phyloP scores from a whole-genome alignment of 2,329 filamentous ascomycete genomes.

The Ophiosphaerella korrae region DNA sequence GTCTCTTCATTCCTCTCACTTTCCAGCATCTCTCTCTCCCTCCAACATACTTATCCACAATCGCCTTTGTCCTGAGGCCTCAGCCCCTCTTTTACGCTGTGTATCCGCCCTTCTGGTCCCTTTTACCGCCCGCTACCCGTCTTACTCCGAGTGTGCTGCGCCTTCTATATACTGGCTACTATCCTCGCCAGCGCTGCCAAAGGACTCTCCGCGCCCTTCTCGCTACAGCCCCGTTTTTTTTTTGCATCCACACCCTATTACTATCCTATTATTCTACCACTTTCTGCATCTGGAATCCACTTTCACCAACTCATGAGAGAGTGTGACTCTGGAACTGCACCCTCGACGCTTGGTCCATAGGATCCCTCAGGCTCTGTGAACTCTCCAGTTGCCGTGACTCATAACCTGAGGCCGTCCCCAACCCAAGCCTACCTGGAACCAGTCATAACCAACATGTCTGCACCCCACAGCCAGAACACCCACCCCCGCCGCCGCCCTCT shows the following conservation, averaged over 20 bases:
- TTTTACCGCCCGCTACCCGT: conserved; percentile 35
- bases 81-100: conserved; percentile 24
- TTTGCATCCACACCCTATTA: conserved; percentile 14
- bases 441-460: conserved; percentile 48
- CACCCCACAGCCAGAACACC: conserved; percentile 46
- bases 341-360: conserved; percentile 29
- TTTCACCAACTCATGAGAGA: conserved; percentile 29
- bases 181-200: conserved; percentile 25
- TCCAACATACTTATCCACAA: not conserved
- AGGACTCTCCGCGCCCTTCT: conserved; percentile 39
- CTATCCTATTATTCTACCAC: conserved; percentile 11
- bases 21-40: conserved; percentile 15
- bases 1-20: conserved; percentile 18
- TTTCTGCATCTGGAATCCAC: conserved; percentile 11
- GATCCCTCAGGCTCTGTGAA: conserved; percentile 30
- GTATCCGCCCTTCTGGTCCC: conserved; percentile 29
- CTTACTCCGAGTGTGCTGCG: conserved; percentile 38
- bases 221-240: conserved; percentile 15
- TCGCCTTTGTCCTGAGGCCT: conserved; percentile 32
- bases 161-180: conserved; percentile 39
- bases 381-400: conserved; percentile 40
- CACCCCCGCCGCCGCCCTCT: conserved; percentile 55
- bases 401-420: conserved; percentile 38
- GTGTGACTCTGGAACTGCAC: conserved; percentile 30
- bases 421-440: conserved; percentile 28